phyloP scores from a whole-genome alignment of 768 basidiomycete species.

The Gelatoporia subvermispora region DNA sequence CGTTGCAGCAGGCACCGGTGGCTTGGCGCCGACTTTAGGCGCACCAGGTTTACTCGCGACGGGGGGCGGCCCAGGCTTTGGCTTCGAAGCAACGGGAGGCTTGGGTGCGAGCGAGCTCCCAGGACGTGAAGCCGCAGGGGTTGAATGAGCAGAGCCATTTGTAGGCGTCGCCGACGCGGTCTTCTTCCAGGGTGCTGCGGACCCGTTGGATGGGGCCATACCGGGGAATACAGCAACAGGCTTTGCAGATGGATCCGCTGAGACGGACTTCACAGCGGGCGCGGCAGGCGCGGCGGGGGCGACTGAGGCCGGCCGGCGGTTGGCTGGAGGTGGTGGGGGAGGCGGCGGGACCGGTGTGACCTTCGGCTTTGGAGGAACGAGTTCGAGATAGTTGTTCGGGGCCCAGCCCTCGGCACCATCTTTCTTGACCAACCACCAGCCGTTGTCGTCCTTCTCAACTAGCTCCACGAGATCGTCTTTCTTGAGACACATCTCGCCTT shows the following conservation, averaged over 20 bases:
- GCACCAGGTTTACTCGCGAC: slow-evolving; percentile 48
- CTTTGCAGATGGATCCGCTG: slow-evolving; percentile 62
- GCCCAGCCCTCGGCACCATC: slow-evolving; percentile 86
- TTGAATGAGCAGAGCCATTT: slow-evolving; percentile 29
- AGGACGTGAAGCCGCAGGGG: slow-evolving; percentile 46
- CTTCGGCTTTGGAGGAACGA: slow-evolving; percentile 62
- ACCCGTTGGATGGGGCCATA: slow-evolving; percentile 62
- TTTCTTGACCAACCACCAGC: slow-evolving; percentile 97
- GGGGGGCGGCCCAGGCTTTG: slow-evolving; percentile 57
- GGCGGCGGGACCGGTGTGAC: slow-evolving; percentile 66
- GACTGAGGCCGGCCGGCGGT: slow-evolving; percentile 25
- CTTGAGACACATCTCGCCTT: slow-evolving; percentile 82
- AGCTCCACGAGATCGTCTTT: slow-evolving; percentile 94
- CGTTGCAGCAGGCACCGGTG: slow-evolving; percentile 55
- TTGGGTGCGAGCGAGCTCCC: slow-evolving; percentile 45
- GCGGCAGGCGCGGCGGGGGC: slow-evolving; percentile 33
- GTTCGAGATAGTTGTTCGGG: slow-evolving; percentile 88
- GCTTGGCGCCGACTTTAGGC: slow-evolving; percentile 50
- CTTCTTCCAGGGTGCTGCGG: slow-evolving; percentile 73
- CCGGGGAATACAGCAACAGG: slow-evolving; percentile 82
- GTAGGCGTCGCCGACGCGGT: slow-evolving; percentile 14
- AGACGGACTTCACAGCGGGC: slow-evolving; percentile 35
- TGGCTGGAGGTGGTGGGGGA: slow-evolving; percentile 26
- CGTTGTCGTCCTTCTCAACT: slow-evolving; percentile 88
- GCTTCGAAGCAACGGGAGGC: slow-evolving; percentile 61